Base-by-base conservation (phyloP, 2,329 filamentous ascomycete genomes). In the Colletotrichum noveboracense region DNA sequence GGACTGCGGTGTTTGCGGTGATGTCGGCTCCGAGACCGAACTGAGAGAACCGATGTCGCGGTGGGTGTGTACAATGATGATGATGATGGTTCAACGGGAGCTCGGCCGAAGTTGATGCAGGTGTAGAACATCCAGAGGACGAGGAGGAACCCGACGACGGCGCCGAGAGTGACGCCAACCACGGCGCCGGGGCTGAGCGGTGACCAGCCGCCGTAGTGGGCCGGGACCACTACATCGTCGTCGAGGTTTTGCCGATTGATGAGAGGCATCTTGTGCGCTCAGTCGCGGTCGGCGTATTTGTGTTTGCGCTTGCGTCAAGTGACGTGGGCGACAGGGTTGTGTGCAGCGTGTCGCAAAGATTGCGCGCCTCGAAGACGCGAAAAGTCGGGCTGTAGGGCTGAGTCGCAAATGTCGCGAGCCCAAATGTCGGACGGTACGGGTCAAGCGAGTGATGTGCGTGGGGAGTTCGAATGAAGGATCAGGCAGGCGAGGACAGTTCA, bases 61-160 rank as follows among this genome's bases (percentile, higher is more conserved):
- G 79, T 78, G 43, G 78, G 76, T 36, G 80, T 76, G 68, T 77
- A 60, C n/a, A 76, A 70, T 6, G 74, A 69, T 14, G 80, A 72
- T 26, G 78, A 76, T 18, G 74, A 70, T 26, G 66, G 48, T 24
- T 72, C 70, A 70, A 81, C 80, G 48, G 83, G 79, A 52, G 43
- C 43, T 3, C 85, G 86, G 2, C 84, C 85, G 34, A 87, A 84
- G 75, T 88, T 87, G 34, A 90, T 82, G n/a, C 84, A 85, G 4
- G 86, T 85, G 80, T 89, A 90, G 72, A 91, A 77, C 14, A 91
- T 79, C 81, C 88, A 88, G 34, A 91, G 82, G 14, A 91, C 76
- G 38, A 92, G 83, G 36, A 91, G 80, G 80, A 92, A 89, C 68
- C 87, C 90, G 32, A 83, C 85, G 64, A 88, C 84, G 56, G 85